phyloP scores from a whole-genome alignment of 1,284 basidiomycete genomes.

The Violaceomyces palustris region DNA sequence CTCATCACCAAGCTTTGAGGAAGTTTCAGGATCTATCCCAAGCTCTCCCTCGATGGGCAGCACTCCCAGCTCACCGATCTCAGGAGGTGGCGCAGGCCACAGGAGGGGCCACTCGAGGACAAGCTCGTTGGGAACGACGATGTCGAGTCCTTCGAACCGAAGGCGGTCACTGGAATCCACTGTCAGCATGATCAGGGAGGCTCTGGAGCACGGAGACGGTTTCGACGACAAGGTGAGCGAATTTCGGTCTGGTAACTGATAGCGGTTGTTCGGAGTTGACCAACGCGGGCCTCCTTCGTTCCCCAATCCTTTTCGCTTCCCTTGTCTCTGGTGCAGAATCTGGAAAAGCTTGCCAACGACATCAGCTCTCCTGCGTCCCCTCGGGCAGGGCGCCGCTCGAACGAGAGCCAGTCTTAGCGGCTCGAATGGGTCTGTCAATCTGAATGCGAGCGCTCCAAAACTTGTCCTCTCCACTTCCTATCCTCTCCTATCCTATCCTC shows the following conservation, averaged over 20 bases:
- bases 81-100: constrained; percentile 31
- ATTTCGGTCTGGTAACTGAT: not conserved
- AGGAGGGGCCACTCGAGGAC: constrained; percentile 65
- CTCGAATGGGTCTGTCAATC: no score
- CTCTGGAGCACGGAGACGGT: constrained; percentile 41
- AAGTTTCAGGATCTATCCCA: constrained; percentile 7
- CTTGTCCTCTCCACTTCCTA: no score
- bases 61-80: constrained; percentile 29
- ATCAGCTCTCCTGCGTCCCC: constrained; percentile 33
- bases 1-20: constrained; percentile 55
- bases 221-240: constrained; percentile 24
- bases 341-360: constrained; percentile 41
- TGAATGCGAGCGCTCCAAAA: no score
- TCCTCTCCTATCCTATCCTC: no score
- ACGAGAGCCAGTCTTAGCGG: no score
- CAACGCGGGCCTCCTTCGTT: no score
- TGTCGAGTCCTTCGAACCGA: constrained; percentile 88
- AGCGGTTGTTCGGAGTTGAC: not conserved
- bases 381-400: no score
- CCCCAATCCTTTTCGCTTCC: not conserved
- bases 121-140: constrained; percentile 89
- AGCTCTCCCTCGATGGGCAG: constrained; percentile 16
- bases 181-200: constrained; percentile 78
- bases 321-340: constrained; percentile 3
- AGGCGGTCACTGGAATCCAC: constrained; percentile 91